These are phyloP conservation scores for Teratosphaeria epicoccoides DNA, from an alignment of 2,329 filamentous ascomycete genomes.

Conservation along the genomic window DNA sequence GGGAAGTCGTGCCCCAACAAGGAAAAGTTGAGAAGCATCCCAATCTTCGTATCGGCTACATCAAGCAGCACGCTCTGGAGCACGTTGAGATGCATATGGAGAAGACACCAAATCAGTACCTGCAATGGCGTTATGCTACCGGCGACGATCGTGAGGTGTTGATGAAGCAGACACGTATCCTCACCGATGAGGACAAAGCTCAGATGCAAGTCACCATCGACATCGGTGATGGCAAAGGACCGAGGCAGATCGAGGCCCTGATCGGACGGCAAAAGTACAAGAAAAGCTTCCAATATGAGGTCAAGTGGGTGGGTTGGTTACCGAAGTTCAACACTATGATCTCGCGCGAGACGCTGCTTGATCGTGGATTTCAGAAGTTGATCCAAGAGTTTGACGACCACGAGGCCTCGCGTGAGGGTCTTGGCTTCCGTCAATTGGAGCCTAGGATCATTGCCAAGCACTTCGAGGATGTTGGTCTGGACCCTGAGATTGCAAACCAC, in stretches of 20 bases:
- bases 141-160: constrained; percentile 94
- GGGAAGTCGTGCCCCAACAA: constrained; percentile 70
- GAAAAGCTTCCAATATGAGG: constrained; percentile 97
- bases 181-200: constrained; percentile 72
- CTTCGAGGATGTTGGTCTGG: constrained; percentile 91
- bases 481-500: constrained; percentile 97
- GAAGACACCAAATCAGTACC: constrained; percentile 97
- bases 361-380: constrained; percentile 82
- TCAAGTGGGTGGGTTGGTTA: constrained; percentile 82
- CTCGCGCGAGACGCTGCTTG: constrained; percentile 78
- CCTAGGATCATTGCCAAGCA: constrained; percentile 94
- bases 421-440: constrained; percentile 88
- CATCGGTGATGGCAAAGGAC: constrained; percentile 68
- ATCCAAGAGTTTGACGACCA: constrained; percentile 98
- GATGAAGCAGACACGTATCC: constrained; percentile 89
- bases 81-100: constrained; percentile 99
- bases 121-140: constrained; percentile 96
- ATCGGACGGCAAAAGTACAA: constrained; percentile 98
- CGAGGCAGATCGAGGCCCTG: constrained; percentile 69
- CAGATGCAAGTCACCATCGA: constrained; percentile 91
- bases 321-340: constrained; percentile 92
- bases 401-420: constrained; percentile 94
- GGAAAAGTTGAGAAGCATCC: constrained; percentile 97
- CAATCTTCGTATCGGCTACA: constrained; percentile 96
- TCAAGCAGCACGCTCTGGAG: constrained; percentile 97